phyloP scores from a whole-genome alignment of 352 stramenopile species.

The Pelagophyceae sp. region DNA sequence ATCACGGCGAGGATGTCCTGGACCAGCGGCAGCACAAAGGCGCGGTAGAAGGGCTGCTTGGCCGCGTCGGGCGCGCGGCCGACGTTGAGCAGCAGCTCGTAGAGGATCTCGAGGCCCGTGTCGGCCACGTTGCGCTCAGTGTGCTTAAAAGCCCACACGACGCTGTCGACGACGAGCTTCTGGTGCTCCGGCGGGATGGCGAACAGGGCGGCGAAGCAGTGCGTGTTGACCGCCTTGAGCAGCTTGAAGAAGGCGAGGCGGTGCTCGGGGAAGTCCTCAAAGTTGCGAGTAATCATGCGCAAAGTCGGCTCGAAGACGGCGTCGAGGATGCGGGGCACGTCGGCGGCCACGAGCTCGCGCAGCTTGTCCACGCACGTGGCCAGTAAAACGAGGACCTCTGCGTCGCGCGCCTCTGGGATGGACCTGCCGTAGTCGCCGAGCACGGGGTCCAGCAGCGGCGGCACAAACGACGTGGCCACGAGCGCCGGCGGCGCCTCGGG shows the following conservation, averaged over 20 bases:
- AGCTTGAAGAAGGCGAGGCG: constrained; percentile 97
- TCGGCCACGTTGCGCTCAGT: constrained; percentile 96
- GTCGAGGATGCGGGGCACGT: constrained; percentile 89
- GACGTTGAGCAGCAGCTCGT: constrained; percentile 91
- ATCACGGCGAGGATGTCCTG: constrained; percentile 93
- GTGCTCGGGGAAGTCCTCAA: constrained; percentile 97
- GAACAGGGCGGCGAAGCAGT: constrained; percentile 94
- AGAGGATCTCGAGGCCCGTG: constrained; percentile 89
- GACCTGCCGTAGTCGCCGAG: constrained; percentile 87
- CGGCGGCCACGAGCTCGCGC: constrained; percentile 64
- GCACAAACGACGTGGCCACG: constrained; percentile 86
- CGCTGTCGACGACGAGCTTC: constrained; percentile 96
- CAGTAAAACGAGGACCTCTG: constrained; percentile 88
- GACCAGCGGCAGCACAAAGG: constrained; percentile 87
- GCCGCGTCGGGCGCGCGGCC: constrained; percentile 82
- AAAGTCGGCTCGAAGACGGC: constrained; percentile 95
- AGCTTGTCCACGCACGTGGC: constrained; percentile 92
- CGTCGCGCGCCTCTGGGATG: constrained; percentile 61
- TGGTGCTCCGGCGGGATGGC: constrained; percentile 89
- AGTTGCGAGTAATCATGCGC: constrained; percentile 99
- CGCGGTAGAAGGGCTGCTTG: constrained; percentile 88
- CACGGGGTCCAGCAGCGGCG: constrained; percentile 89
- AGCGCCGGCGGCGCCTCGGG: constrained; percentile 46
- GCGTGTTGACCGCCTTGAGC: constrained; percentile 61
- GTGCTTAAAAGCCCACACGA: constrained; percentile 99